Base-by-base conservation (phyloP, 1,284 basidiomycete genomes). In the Moniliella sp. region DNA sequence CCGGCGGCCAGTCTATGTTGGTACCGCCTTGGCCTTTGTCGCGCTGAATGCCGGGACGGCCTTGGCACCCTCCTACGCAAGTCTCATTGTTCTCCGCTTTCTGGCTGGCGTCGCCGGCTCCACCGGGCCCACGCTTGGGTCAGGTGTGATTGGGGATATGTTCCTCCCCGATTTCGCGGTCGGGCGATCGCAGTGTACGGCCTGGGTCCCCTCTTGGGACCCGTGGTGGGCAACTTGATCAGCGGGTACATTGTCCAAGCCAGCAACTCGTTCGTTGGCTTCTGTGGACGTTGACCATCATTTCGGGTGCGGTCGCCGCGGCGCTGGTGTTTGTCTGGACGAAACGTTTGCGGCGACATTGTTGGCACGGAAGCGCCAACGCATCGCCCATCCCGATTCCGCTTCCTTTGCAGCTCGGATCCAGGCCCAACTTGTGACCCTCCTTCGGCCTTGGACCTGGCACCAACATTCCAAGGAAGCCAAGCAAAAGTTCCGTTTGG, bases 1-100 rank as follows among this genome's bases (percentile, higher is more conserved):
- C 3, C 39, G 65, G 0, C 62, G 63, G 34, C 42, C 51, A 0
- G 63, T 64, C 0, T 67, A 66, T 35, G 36, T 45, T 18, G n/a
- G 39, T 28, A 48, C 47, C 14, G 42, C 42, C 28, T 18, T 46
- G 9, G 30, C 50, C 9, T 64, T 59, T 32, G 42, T 61, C 21
- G 19, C 57, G 7, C 62, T 62, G 39, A 56, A 56, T 27, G 26
- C 63, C 21, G 61, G 48, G 2, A 46, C 48, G 0, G 52, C 57
- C 0, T 28, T 42, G 25, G 34, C 52, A 1, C 43, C 54, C 3
- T 60, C 46, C 32, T 61, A 51, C 57, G 61, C 36, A 37, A 55
- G 37, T 5, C 33, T 46, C 15, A 44, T 34, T 33, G 13, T 50
- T 7, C 34, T 54, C 7, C 39, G 50, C 3, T 45, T 49, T 29